These are phyloP conservation scores for Torulaspora franciscae DNA, from an alignment of 805 yeast genomes.

Conservation along the genomic window DNA sequence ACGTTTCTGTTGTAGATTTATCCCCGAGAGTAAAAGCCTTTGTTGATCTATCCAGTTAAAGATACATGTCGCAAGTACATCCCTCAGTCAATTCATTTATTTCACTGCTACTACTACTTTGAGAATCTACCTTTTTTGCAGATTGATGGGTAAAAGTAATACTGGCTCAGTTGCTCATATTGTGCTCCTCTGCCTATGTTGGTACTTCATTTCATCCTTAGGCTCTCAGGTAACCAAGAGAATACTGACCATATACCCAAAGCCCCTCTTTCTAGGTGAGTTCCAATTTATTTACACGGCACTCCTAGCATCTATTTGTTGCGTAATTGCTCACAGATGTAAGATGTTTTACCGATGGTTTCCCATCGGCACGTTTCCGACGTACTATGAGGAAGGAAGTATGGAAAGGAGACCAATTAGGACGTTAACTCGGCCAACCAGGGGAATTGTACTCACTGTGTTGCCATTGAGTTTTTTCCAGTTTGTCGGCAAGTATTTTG, in stretches of 20 bases:
- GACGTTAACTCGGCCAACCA: constrained; percentile 33
- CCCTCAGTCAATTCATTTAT: neutral
- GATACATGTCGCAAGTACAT: too few species aligned
- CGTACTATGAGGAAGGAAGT: constrained; percentile 28
- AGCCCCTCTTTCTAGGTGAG: constrained; percentile 61
- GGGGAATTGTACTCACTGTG: constrained; percentile 44
- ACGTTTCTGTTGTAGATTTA: neutral
- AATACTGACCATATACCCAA: constrained; percentile 50
- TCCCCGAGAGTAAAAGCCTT: too few species aligned
- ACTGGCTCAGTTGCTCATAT: constrained; percentile 27
- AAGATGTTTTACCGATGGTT: constrained; percentile 38
- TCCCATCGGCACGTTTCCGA: constrained; percentile 54
- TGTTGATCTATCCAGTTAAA: too few species aligned
- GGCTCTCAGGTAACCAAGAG: constrained; percentile 61
- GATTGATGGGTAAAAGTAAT: neutral
- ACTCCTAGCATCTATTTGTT: constrained; percentile 39
- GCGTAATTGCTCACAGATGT: constrained; percentile 34
- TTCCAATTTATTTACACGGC: constrained; percentile 56
- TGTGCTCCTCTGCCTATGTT: constrained; percentile 44
- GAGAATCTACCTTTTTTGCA: neutral
- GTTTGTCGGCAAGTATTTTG: constrained; percentile 57
- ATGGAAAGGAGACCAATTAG: constrained; percentile 10
- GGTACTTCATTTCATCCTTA: constrained; percentile 59
- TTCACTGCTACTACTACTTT: neutral
- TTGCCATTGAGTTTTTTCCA: constrained; percentile 64